phyloP scores from a whole-genome alignment of 768 basidiomycete species.

The Boletus rubescentipes region DNA sequence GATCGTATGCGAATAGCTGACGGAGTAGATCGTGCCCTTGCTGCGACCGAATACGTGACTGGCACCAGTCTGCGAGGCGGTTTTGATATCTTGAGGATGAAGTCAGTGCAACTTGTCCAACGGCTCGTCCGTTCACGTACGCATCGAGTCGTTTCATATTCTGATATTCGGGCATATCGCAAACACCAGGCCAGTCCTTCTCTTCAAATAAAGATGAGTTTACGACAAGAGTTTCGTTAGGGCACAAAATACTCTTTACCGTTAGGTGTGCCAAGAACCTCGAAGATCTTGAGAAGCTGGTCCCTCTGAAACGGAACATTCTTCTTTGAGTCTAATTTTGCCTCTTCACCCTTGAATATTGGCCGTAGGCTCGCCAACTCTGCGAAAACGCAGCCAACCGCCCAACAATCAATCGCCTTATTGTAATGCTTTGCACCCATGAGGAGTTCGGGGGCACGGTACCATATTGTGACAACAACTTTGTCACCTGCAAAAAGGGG shows the following conservation, averaged over 20 bases:
- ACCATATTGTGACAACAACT: constrained; percentile 99
- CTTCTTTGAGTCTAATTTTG: constrained; percentile 95
- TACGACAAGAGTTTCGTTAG: not conserved
- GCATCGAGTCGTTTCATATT: constrained; percentile 77
- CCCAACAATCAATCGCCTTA: constrained; percentile 96
- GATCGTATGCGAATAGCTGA: constrained; percentile 87
- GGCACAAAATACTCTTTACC: constrained; percentile 40
- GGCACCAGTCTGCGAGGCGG: constrained; percentile 75
- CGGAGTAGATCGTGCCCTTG: constrained; percentile 82
- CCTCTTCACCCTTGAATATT: constrained; percentile 99
- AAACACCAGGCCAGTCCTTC: constrained; percentile 82
- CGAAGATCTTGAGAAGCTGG: constrained; percentile 94
- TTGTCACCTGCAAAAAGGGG: constrained; percentile 93
- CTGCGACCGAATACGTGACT: constrained; percentile 54
- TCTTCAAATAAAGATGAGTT: constrained; percentile 44
- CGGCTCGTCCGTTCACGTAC: constrained; percentile 40
- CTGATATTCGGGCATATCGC: constrained; percentile 85
- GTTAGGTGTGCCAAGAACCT: constrained; percentile 86
- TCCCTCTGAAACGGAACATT: constrained; percentile 96
- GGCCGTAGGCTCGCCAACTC: constrained; percentile 91
- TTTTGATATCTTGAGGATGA: constrained; percentile 48
- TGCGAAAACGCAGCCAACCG: constrained; percentile 96
- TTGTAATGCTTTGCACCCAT: constrained; percentile 98
- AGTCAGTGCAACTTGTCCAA: not conserved
- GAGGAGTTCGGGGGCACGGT: constrained; percentile 93